Percentiles rank a stretch among this genome's conserved stretches.
Evolutionary conservation across 306 rosid genomes (phyloP).

Genomic region (Prunus mume): DNA sequence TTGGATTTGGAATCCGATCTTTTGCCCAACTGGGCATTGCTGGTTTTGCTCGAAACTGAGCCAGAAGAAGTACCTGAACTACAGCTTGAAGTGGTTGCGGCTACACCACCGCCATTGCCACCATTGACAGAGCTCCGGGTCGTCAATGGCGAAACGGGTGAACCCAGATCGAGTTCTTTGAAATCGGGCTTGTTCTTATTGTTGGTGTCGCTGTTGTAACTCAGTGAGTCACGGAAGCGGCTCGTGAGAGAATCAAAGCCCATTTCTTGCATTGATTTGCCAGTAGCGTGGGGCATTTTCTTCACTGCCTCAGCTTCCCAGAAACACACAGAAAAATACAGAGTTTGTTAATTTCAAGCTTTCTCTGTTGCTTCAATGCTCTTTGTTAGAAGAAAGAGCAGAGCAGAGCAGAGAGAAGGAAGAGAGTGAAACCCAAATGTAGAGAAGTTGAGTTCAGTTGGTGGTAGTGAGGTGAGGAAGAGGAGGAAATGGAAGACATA

Average conservation of each 20-base stretch:
- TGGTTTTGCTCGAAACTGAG: slow-evolving; percentile 44
- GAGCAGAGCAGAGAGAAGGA: not conserved
- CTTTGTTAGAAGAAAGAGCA: slow-evolving; percentile 13
- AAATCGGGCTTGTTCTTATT: slow-evolving; percentile 59
- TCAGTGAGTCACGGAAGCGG: slow-evolving; percentile 43
- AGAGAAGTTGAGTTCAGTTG: not conserved
- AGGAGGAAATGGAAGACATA: slow-evolving; percentile 8
- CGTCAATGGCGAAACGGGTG: slow-evolving; percentile 54
- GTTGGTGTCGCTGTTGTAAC: slow-evolving; percentile 14
- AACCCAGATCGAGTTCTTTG: slow-evolving; percentile 59
- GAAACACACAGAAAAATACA: not conserved
- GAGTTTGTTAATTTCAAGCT: not conserved
- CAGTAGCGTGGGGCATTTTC: slow-evolving; percentile 37
- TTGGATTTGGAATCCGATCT: slow-evolving; percentile 41
- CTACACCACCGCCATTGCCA: slow-evolving; percentile 11
- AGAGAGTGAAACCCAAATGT: not conserved
- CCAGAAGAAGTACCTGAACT: slow-evolving; percentile 59
- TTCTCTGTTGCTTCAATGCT: not conserved
- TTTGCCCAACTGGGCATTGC: slow-evolving; percentile 31
- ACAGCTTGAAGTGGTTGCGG: slow-evolving; percentile 37
- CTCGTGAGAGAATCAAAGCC: slow-evolving; percentile 43
- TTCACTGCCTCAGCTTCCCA: not conserved
- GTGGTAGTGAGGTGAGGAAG: slow-evolving; percentile 10
- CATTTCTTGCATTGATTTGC: slow-evolving; percentile 48
- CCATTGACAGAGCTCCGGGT: slow-evolving; percentile 19